These are phyloP conservation scores for Phaseolus coccineus DNA, from an alignment of 331 rosid species.

Conservation along the genomic window DNA sequence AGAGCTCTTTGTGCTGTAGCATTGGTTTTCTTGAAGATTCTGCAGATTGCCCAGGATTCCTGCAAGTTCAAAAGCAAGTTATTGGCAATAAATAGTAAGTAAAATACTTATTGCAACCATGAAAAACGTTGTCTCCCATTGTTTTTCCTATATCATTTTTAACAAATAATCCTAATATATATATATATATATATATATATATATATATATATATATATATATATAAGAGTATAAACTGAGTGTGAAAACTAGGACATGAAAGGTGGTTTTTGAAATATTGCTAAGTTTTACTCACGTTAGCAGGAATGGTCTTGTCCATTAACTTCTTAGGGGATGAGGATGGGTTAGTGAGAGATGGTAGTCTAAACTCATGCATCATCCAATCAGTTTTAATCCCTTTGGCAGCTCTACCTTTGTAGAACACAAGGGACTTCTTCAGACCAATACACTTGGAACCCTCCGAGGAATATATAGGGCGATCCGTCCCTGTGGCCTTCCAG, in stretches of 20 bases:
- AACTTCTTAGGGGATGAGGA: slow-evolving; percentile 52
- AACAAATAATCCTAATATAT: too few relatives aligned
- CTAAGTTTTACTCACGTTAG: slow-evolving; percentile 58
- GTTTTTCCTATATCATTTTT: neutral
- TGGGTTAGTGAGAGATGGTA: slow-evolving; percentile 74
- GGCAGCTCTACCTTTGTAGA: slow-evolving; percentile 95
- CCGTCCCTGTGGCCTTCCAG: slow-evolving; percentile 99
- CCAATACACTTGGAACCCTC: slow-evolving; percentile 89
- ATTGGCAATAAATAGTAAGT: neutral
- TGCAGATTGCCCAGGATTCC: slow-evolving; percentile 97
- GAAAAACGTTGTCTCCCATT: neutral
- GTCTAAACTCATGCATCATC: slow-evolving; percentile 99
- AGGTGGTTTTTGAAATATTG: neutral
- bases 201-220: too few relatives aligned
- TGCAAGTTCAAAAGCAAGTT: slow-evolving; percentile 45
- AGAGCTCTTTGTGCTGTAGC: slow-evolving; percentile 79
- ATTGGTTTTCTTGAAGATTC: slow-evolving; percentile 90
- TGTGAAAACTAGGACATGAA: neutral
- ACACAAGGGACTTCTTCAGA: slow-evolving; percentile 86
- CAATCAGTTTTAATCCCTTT: slow-evolving; percentile 92
- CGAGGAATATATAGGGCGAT: slow-evolving; percentile 83
- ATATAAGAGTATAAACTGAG: neutral
- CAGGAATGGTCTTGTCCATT: slow-evolving; percentile 66
- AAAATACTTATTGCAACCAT: neutral
- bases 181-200: too few relatives aligned